Base-by-base conservation (phyloP, 345 rosid genomes). In the Mercurialis annua region DNA sequence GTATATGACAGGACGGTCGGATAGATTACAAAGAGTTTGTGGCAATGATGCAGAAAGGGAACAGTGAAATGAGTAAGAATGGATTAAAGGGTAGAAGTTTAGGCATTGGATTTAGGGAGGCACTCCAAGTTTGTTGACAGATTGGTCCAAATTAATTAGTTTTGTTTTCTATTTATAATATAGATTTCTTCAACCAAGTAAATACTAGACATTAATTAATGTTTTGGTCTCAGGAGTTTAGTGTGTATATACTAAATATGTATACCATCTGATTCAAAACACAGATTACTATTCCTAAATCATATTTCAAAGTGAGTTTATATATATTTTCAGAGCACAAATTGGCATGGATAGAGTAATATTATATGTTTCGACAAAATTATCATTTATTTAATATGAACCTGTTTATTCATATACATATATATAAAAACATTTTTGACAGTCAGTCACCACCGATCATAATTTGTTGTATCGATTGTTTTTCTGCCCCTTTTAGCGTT, bases 21-120 rank as follows among this genome's bases (percentile, higher is more conserved):
- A 85, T 85, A 61, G 92, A 87, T 70, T 87, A 80, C 82, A 80
- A 72, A 42, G 92, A 87, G 65, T 87, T 87, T 49, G 88, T 83
- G 75, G 85, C 86, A 0, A 87, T 87, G 92, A 87, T 87, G 92
- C 84, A 77, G 38, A 82, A 74, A 27, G 85, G 87, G 6, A 71
- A 73, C 38, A 14, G 59, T 11, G 88, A 81, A 56, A 15, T 69
- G 57, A 69, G 83, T 38, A 76, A 61, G 64, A 78, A 42, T 36
- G 73, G 51, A 38, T 29, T 42, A 4, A 59, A 69, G 31, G 72
- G 76, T 36, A 68, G 50, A 64, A 73, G 52, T 50, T 68, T 80
- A 38, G 61, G 81, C 40, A 68, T 68, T 56, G 80, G 76, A 42
- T 75, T 71, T 72, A 78, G 83, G 50, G 80, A 83, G 74, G 77